A percentile compares a stretch with the other conserved stretches of the same genome.
These are phyloP conservation scores for Ustilago hordei DNA, from an alignment of 1,284 basidiomycete species.

Conservation along the genomic window DNA sequence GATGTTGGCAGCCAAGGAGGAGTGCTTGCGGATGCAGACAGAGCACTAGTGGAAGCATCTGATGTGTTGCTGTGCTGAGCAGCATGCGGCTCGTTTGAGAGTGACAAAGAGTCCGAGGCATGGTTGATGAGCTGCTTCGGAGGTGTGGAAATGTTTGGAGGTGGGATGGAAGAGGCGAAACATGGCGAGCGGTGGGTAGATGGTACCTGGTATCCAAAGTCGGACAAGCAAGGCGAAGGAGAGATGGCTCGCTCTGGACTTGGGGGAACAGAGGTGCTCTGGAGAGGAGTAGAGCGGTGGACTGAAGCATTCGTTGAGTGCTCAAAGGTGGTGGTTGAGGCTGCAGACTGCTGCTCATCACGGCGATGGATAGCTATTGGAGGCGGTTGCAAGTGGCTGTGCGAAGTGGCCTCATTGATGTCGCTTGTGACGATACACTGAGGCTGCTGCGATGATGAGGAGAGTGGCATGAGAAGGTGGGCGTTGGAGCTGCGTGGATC, in stretches of 20 bases:
- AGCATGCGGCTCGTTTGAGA: neutral
- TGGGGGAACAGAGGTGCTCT: conserved; percentile 21
- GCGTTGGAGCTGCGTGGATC: conserved; percentile 43
- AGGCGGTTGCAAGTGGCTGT: conserved; percentile 4
- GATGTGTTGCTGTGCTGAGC: neutral
- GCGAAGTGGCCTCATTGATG: conserved; percentile 5
- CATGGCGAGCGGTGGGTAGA: conserved; percentile 12
- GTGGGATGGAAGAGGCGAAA: conserved; percentile 6
- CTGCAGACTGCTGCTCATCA: neutral
- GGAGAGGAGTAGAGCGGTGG: conserved; percentile 13
- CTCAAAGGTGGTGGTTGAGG: neutral
- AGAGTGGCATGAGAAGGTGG: conserved; percentile 34
- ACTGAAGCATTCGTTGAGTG: neutral
- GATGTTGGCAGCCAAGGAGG: conserved; percentile 19
- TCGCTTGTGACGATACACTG: conserved; percentile 12
- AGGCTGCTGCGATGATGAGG: conserved; percentile 19
- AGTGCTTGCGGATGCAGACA: neutral
- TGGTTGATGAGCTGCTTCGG: neutral
- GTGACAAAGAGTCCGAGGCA: neutral
- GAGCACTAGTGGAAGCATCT: neutral
- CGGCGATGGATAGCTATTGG: conserved; percentile 16
- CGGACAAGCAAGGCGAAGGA: conserved; percentile 32
- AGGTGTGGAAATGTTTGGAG: neutral
- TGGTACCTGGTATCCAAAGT: conserved; percentile 23
- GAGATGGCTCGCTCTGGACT: conserved; percentile 35